Evolutionary conservation across 495 filamentous ascomycete genomes (phyloP), one percentile per base, ranked within the genome.

Genomic region (Podospora conica): DNA sequence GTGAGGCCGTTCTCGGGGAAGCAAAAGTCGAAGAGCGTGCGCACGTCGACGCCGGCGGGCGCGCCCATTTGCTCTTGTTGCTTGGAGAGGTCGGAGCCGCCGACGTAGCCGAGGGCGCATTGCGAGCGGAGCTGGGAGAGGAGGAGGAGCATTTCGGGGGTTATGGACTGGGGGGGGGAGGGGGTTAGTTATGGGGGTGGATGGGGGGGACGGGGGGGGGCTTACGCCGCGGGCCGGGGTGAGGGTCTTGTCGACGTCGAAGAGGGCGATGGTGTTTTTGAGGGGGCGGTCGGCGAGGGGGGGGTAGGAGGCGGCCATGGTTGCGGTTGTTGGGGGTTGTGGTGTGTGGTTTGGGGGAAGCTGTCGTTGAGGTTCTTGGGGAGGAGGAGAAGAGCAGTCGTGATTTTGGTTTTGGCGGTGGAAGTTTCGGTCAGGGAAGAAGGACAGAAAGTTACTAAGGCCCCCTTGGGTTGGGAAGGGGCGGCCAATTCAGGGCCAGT

Each of bases 1-100:
- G 89, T 93, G 65, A 98, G 86, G 2, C 95, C 94, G 79, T 98
- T 97, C 80, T 98, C 94, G 61, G 91, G 79, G 82, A 98, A 98
- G 83, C 90, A 94, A 80, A 91, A 97, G 80, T 98, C 94, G 81
- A 98, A 98, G 65, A 97, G 86, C 53, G 84, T 75, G 7, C 87
- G 91, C 9, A 93, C 91, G 72, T 86, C 76, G 58, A 89, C 82
- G 29, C 69, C 65, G 31, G 33, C 64, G 6, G 79, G 64, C 2
- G 83, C 82, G 71, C 92, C 93, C 25, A 98, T 86, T 77, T 98
- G 95, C 76, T 98, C 95, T 75, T 98, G 92, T 75, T 98, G 95
- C 81, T 98, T 98, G 58, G 79, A 80, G 56, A 96, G 82, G 82
- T 98, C 87, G 65, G 90, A 93, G 63, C 91, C 91, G 68, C 91